phyloP scores from a whole-genome alignment of 352 stramenopile species.

The Phytophthora cactorum region DNA sequence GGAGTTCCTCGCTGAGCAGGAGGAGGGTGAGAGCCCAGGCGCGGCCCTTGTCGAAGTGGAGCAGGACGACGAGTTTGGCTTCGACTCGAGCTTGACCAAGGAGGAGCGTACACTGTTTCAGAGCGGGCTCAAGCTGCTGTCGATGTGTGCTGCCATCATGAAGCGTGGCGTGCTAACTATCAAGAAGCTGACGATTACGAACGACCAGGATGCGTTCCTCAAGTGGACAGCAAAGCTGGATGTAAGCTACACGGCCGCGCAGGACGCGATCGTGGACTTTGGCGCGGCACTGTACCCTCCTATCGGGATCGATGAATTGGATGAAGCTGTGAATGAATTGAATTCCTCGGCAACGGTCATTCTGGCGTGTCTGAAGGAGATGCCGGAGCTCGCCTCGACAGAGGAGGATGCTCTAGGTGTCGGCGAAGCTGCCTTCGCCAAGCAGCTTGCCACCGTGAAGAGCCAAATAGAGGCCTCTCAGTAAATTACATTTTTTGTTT shows the following conservation, averaged over 20 bases:
- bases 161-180: slow-evolving; percentile 86
- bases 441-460: slow-evolving; percentile 66
- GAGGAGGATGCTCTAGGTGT: slow-evolving; percentile 49
- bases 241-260: slow-evolving; percentile 60
- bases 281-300: slow-evolving; percentile 83
- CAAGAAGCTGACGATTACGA: slow-evolving; percentile 70
- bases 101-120: slow-evolving; percentile 76
- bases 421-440: slow-evolving; percentile 58
- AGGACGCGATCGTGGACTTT: slow-evolving; percentile 82
- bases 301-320: slow-evolving; percentile 68
- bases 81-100: slow-evolving; percentile 74
- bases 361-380: slow-evolving; percentile 54
- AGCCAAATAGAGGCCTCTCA: slow-evolving; percentile 56
- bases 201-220: slow-evolving; percentile 66
- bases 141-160: slow-evolving; percentile 76
- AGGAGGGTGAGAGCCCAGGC: slow-evolving; percentile 24
- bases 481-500: slow-evolving; percentile 33
- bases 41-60: slow-evolving; percentile 58
- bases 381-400: slow-evolving; percentile 49
- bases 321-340: slow-evolving; percentile 39
- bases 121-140: slow-evolving; percentile 69
- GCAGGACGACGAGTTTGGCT: slow-evolving; percentile 75
- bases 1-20: slow-evolving; percentile 69
- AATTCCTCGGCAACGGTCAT: slow-evolving; percentile 46
- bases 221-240: slow-evolving; percentile 76